Base-by-base conservation (phyloP, 352 stramenopile species). In the Phytophthora agathidicida region DNA sequence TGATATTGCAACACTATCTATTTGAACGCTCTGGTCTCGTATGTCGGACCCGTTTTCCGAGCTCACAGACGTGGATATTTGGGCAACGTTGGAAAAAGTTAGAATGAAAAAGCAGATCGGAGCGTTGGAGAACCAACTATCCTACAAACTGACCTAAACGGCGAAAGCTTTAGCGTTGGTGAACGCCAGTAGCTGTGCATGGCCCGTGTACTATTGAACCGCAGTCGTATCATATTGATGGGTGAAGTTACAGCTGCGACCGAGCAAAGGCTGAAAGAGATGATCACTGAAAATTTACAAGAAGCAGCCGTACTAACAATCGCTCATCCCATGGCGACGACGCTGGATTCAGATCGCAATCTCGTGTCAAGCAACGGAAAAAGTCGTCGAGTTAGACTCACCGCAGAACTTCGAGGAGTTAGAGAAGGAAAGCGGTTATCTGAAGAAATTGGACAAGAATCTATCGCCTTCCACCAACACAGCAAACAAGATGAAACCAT, bases 101-200 rank as follows among this genome's bases (percentile, higher is more conserved):
- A 53, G 89, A 37, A 64, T 98, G 45, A 77, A 55, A 23, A 66
- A 82, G 33, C 38, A 51, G 22, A 49, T 71, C 17, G n/a, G 10
- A 24, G 28, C 7, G 4, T 22, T 65, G 33, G 54, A 68, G 11
- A 51, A 42, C 16, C 80, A 71, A 28, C 27, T 70, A 17, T 26
- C 19, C 0, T 52, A 39, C 19, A 44, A 54, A 27, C 17, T 63
- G 19, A 39, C 14, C 30, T 90, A 98, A 87, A 86, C 14, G 96
- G 54, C 17, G 54, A 54, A 17, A 65, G 60, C 41, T 64, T 64
- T 23, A 64, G 45, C 23, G 57, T 60, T 94, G 96, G 96, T 5
- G 88, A 99, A 67, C 67, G 93, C 2, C 94, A 98, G 64, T 60
- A 98, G 14, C 58, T 99, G 10, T 97, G 91, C 49, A 80, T 99